Evolutionary conservation across 2,329 filamentous ascomycete species (phyloP), one percentile per base, ranked within the genome.

Genomic region (Diaporthe sp.): DNA sequence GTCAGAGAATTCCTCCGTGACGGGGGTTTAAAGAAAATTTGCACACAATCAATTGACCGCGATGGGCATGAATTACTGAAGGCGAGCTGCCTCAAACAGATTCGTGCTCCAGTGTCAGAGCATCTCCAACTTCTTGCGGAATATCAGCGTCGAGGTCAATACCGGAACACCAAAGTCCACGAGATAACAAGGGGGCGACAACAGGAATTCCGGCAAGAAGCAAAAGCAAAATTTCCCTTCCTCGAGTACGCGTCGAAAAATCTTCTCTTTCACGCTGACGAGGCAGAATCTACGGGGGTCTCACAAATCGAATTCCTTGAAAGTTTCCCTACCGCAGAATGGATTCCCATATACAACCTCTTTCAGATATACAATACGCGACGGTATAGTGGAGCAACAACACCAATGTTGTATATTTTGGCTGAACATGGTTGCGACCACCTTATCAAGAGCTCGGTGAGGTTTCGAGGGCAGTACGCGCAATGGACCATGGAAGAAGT

Each of bases 1-100:
- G 87, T 90, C 0, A 79, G 84, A 0, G 87, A 89, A 13, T 89
- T 87, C 61, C 81, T 90, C 0, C 31, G 83, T 10, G 83, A 84
- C 1, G 75, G 79, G 0, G 85, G 85, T 0, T 76, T 86, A 0
- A 12, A 65, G 0, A 71, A 80, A 0, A n/a, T 86, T 0, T 84
- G 1, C 74, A 83, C 49, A 76, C 71, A n/a, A 75, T 68, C 4
- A 82, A 85, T 85, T 28, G 72, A 81, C 39, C 80, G 81, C 0
- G 71, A 77, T 51, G 83, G 86, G 28, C 84, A 90, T 55, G 84
- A 89, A 1, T 79, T 72, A 25, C 79, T 90, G 8, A 89, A 86
- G 76, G 65, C 83, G 65, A 86, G 84, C 73, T 90, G 88, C 76
- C 70, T 81, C 3, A 73, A 71, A 1, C 87, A 89, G 74, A 76